Evolutionary conservation across 345 rosid species (phyloP).

Genomic region (Gossypium stocksii): DNA sequence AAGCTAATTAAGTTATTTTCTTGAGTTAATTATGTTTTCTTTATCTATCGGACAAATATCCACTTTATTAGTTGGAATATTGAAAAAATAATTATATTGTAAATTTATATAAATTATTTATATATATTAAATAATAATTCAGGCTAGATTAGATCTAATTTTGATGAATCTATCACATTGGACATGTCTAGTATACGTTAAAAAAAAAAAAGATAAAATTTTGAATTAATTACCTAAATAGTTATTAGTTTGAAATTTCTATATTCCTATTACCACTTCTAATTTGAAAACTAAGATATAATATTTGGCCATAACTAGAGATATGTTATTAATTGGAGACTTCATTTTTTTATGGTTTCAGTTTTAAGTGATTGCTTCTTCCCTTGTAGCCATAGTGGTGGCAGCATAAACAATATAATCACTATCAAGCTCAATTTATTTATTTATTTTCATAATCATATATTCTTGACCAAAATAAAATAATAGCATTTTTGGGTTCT

Average conservation of each 20-base stretch:
- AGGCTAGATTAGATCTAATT: too few relatives aligned
- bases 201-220: neutral
- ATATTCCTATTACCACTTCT: neutral
- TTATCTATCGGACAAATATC: too few relatives aligned
- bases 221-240: neutral
- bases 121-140: too few relatives aligned
- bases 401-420: neutral
- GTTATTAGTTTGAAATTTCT: neutral
- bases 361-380: neutral
- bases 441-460: neutral
- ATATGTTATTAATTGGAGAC: neutral
- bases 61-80: too few relatives aligned
- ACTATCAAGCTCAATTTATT: neutral
- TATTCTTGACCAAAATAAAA: neutral
- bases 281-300: neutral
- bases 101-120: too few relatives aligned
- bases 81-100: too few relatives aligned
- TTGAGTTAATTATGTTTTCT: too few relatives aligned
- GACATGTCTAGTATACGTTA: neutral
- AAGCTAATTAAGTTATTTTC: neutral
- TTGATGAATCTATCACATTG: neutral
- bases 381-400: constrained; percentile 11
- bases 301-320: neutral
- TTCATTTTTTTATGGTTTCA: neutral
- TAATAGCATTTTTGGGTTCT: neutral